Base-by-base conservation (phyloP, 2,329 filamentous ascomycete species). In the Alternaria brassicicola region DNA sequence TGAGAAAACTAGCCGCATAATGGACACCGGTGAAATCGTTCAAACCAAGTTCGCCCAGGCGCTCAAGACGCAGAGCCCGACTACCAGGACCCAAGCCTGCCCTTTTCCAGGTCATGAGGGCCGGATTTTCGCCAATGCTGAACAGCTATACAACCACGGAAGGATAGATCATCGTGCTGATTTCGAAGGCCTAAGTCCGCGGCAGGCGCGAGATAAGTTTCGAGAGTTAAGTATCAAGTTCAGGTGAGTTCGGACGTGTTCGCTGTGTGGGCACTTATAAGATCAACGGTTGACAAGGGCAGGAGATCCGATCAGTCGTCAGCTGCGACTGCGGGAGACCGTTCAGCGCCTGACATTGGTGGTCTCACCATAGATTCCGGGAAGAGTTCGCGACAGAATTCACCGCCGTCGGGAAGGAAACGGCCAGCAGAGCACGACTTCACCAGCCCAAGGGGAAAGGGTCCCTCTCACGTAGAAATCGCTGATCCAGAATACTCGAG, bases 281-380 rank as follows among this genome's bases (percentile, higher is more conserved):
- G 10, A 26, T 36, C 30, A 42, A 55, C 31, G 62, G 60, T 43
- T 66, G 50, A 49, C 46, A 26, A 26, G 17, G 17, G 17, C 28
- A 71, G 69, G 38, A 72, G 66, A 48, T 59, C 61, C 31, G 62
- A 67, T 49, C 65, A 65, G 31, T 68, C 66, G 13, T 68, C 65
- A 12, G 62, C 72, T 38, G 69, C 73, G 46, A 72, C 67, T 8
- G 69, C 61, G 23, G 67, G 72, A 6, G 65, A 67, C 12, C 62
- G 61, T 2, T 72, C 70, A 38, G 66, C 73, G 4, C 72, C 66
- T 7, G 74, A 78, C 45, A 62, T 78, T 23, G 70, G 62, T 21
- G 57, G 52, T 9, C 61, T 77, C 7, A 70, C 68, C 10, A 54
- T 78, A 25, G 69, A 69, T 15, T 28, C 66, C 21, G 63, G 23